A percentile compares a stretch with the other conserved stretches of the same genome.
Evolutionary conservation across 1,139 yeast species (phyloP).

Genomic region (Diutina catenulata): DNA sequence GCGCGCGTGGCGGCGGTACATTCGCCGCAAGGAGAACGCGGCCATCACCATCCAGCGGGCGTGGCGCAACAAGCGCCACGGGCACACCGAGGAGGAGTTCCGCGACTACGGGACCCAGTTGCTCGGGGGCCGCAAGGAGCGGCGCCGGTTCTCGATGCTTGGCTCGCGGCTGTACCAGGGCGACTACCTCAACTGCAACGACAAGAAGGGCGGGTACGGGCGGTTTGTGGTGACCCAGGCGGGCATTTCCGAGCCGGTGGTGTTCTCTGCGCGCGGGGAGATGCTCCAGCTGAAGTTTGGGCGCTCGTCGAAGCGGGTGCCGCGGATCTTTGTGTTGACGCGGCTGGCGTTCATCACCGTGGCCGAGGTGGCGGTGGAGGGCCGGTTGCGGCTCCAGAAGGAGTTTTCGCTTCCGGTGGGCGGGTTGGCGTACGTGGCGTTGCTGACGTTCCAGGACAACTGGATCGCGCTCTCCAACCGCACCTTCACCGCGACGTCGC

Average conservation of each 20-base stretch:
- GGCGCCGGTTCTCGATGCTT: slow-evolving; percentile 76
- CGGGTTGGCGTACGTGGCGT: slow-evolving; percentile 49
- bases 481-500: slow-evolving; percentile 38
- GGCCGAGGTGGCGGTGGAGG: slow-evolving; percentile 61
- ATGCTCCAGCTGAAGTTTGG: slow-evolving; percentile 80
- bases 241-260: slow-evolving; percentile 59
- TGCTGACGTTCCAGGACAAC: slow-evolving; percentile 77
- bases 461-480: slow-evolving; percentile 75
- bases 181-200: slow-evolving; percentile 83
- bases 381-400: slow-evolving; percentile 52
- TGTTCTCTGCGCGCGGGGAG: slow-evolving; percentile 77
- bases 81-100: slow-evolving; percentile 69
- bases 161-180: slow-evolving; percentile 93
- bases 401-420: slow-evolving; percentile 57
- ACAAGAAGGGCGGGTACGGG: slow-evolving; percentile 50
- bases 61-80: slow-evolving; percentile 73
- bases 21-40: slow-evolving; percentile 74
- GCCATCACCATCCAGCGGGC: slow-evolving; percentile 77
- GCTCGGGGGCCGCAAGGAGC: slow-evolving; percentile 69
- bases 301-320: slow-evolving; percentile 72
- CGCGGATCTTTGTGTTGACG: slow-evolving; percentile 65
- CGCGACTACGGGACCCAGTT: slow-evolving; percentile 74
- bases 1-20: slow-evolving; percentile 87
- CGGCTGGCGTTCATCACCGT: slow-evolving; percentile 50
- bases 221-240: slow-evolving; percentile 53